Percentiles rank a stretch among this genome's conserved stretches.
phyloP scores from a whole-genome alignment of 345 rosid genomes.

The Linum trigynum region DNA sequence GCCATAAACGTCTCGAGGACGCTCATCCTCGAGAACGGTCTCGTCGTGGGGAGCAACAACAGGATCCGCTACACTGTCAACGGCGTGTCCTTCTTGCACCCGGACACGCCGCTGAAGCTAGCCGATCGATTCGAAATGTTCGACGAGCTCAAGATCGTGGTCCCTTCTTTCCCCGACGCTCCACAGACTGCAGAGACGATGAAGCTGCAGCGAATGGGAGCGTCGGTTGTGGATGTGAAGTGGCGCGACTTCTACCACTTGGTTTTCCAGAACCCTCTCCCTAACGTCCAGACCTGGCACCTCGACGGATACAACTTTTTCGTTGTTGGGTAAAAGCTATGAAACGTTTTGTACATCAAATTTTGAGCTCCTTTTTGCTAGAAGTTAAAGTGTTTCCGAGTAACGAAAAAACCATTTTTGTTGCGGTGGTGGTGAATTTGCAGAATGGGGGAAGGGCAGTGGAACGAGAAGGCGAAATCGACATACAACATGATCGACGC shows the following conservation, averaged over 20 bases:
- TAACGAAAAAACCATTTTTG: not conserved
- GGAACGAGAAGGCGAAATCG: conserved; percentile 21
- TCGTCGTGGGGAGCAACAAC: not conserved
- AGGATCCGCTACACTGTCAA: not conserved
- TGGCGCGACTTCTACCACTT: conserved; percentile 30
- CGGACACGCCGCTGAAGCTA: not conserved
- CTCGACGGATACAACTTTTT: conserved; percentile 45
- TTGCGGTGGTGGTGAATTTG: not conserved
- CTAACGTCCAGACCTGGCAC: conserved; percentile 34
- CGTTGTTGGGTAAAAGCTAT: conserved; percentile 28
- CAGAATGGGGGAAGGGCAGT: conserved; percentile 24
- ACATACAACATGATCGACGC: conserved; percentile 27
- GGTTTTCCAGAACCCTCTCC: conserved; percentile 31
- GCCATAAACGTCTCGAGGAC: not conserved
- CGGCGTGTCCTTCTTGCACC: not conserved
- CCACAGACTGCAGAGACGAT: not conserved
- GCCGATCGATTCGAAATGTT: not conserved
- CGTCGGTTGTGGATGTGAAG: conserved; percentile 23
- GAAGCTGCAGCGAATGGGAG: not conserved
- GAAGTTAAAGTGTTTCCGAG: not conserved
- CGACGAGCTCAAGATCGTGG: not conserved
- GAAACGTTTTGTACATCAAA: not conserved
- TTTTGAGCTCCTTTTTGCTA: not conserved
- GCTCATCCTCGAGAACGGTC: not conserved
- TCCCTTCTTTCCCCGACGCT: not conserved